A percentile compares a stretch with the other conserved stretches of the same genome.
Evolutionary conservation across 106 monocot genomes (phyloP).

Genomic region (Posidonia australis): DNA sequence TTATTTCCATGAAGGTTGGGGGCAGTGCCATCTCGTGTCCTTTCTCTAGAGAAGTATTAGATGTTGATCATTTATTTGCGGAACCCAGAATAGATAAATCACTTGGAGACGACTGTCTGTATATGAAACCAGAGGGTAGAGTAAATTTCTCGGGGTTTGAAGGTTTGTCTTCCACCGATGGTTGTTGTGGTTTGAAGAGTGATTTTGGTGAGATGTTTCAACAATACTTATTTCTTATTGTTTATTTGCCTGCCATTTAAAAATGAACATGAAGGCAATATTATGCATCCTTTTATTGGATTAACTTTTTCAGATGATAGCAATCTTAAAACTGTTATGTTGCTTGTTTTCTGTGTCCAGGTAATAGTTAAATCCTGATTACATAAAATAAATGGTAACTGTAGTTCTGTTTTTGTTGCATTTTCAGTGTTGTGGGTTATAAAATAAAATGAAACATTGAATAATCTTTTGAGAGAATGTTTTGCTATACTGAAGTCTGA

Average conservation of each 20-base stretch:
- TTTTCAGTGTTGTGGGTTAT: too few species aligned
- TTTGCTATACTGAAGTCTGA: too few species aligned
- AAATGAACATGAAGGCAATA: not conserved
- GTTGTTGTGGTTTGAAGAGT: not conserved
- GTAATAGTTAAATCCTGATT: too few species aligned
- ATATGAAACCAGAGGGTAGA: not conserved
- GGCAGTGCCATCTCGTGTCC: conserved; percentile 1
- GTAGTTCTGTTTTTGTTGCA: too few species aligned
- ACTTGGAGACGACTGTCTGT: conserved; percentile 8
- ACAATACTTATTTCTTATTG: not conserved
- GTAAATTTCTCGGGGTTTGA: conserved; percentile 3
- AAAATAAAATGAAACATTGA: too few species aligned
- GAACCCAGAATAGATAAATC: conserved; percentile 1
- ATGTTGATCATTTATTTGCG: conserved; percentile 16
- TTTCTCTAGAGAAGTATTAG: conserved; percentile 9
- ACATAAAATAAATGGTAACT: too few species aligned
- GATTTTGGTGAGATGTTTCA: conserved; percentile 9
- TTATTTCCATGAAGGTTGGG: conserved; percentile 9
- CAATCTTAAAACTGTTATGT: too few species aligned
- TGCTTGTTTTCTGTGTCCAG: too few species aligned
- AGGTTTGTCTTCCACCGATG: conserved; percentile 2
- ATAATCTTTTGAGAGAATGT: too few species aligned
- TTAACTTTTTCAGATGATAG: too few species aligned
- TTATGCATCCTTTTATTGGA: too few species aligned
- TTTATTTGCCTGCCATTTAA: not conserved